A percentile compares a stretch with the other conserved stretches of the same genome.
Conservation (phyloP, 1,284 basidiomycete genomes). For the Ceratobasidium papillatum region DNA sequence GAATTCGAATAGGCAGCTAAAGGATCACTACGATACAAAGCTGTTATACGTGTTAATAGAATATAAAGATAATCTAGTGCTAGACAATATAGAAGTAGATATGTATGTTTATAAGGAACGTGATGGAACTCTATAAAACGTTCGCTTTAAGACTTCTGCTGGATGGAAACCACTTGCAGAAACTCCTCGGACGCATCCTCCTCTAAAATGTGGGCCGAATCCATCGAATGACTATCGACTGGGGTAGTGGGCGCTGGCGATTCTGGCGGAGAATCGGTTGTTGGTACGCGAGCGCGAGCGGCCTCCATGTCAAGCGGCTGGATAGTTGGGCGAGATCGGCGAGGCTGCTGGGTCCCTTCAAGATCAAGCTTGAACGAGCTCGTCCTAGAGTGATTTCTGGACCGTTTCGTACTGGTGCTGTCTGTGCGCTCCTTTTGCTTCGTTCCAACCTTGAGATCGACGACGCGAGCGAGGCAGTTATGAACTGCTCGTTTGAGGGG, state of each 20-base stretch:
- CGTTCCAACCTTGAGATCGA: constrained; percentile 1
- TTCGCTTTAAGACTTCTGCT: too few species aligned
- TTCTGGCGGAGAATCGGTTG: constrained; percentile 6
- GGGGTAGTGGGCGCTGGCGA: constrained; percentile 5
- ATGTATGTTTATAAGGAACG: too few species aligned
- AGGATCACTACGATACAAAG: too few species aligned
- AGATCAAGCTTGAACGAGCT: constrained; percentile 13
- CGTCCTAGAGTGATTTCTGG: not conserved
- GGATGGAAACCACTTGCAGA: too few species aligned
- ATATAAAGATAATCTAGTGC: too few species aligned
- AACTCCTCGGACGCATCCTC: not conserved
- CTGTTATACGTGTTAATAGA: too few species aligned
- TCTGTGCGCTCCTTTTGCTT: not conserved
- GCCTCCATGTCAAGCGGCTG: not conserved
- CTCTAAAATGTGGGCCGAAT: not conserved
- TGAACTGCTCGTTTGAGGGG: constrained; percentile 3
- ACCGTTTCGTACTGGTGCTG: not conserved
- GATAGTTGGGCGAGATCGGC: constrained; percentile 5
- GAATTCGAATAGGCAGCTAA: too few species aligned
- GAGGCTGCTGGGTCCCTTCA: not conserved
- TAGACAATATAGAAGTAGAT: too few species aligned
- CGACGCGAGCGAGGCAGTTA: constrained; percentile 13
- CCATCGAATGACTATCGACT: not conserved
- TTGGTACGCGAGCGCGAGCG: not conserved
- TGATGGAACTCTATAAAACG: too few species aligned